These are phyloP conservation scores for Tilletia setariae DNA, from an alignment of 1,284 basidiomycete species.

Conservation along the genomic window DNA sequence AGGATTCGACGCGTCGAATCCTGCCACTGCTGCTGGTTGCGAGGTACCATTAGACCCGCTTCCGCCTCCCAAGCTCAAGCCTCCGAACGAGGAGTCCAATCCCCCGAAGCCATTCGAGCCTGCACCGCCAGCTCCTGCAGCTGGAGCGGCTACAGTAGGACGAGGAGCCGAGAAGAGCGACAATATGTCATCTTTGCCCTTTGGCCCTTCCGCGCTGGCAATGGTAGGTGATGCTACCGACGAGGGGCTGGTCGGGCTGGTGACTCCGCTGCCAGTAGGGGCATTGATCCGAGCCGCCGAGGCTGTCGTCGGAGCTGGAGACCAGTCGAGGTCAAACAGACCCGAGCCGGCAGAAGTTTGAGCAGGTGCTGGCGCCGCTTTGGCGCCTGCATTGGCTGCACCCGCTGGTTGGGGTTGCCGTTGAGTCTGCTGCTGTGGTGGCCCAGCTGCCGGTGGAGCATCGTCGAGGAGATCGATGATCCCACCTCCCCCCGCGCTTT, in stretches of 20 bases:
- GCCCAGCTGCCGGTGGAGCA: constrained; percentile 14
- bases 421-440: constrained; percentile 25
- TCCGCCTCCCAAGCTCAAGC: constrained; percentile 19
- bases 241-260: constrained; percentile 22
- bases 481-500: neutral
- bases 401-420: neutral
- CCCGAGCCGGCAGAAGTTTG: constrained; percentile 55
- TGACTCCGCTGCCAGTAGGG: constrained; percentile 55
- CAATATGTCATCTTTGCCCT: constrained; percentile 74
- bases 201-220: constrained; percentile 20
- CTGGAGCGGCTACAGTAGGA: constrained; percentile 2
- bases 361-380: constrained; percentile 20
- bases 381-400: neutral
- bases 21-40: neutral
- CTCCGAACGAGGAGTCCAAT: constrained; percentile 25
- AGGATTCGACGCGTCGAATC: constrained; percentile 8
- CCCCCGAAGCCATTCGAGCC: constrained; percentile 23
- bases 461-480: constrained; percentile 27
- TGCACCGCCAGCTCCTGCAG: neutral
- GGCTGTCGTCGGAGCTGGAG: constrained; percentile 35
- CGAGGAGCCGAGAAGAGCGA: constrained; percentile 64
- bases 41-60: neutral
- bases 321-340: constrained; percentile 79
- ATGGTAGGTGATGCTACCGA: constrained; percentile 65
- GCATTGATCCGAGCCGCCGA: constrained; percentile 53